phyloP scores from a whole-genome alignment of 352 stramenopile species.

The Globisporangium cederbergense region DNA sequence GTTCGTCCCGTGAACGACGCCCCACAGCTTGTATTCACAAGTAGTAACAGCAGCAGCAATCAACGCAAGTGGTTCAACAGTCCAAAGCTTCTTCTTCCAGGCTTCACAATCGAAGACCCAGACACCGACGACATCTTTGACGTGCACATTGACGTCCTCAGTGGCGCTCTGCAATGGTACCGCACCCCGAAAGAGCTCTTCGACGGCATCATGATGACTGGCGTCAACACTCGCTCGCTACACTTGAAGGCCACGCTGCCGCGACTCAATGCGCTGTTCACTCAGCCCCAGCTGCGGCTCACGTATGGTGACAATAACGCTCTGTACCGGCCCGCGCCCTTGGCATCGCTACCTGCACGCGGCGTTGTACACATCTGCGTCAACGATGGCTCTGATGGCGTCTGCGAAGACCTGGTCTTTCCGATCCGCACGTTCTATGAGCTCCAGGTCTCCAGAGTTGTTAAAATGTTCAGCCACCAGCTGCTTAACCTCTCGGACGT shows the following conservation, averaged over 20 bases:
- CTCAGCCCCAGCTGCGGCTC: constrained; percentile 26
- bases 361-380: constrained; percentile 22
- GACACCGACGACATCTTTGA: constrained; percentile 33
- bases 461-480: neutral
- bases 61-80: constrained; percentile 23
- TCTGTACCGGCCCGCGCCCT: neutral
- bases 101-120: constrained; percentile 28
- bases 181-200: constrained; percentile 19
- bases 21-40: constrained; percentile 8
- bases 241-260: constrained; percentile 21
- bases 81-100: constrained; percentile 30
- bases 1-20: constrained; percentile 25
- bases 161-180: constrained; percentile 25
- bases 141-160: constrained; percentile 25
- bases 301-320: neutral
- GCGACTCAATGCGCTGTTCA: constrained; percentile 30
- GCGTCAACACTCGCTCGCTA: constrained; percentile 8
- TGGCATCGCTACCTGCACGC: neutral
- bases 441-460: neutral
- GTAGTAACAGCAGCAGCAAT: neutral
- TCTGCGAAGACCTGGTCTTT: constrained; percentile 24
- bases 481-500: neutral
- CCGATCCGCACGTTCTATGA: constrained; percentile 17
- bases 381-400: constrained; percentile 20
- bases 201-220: constrained; percentile 24